Evolutionary conservation across 2,329 filamentous ascomycete genomes (phyloP).

Genomic region (Ophiostoma perfectum): DNA sequence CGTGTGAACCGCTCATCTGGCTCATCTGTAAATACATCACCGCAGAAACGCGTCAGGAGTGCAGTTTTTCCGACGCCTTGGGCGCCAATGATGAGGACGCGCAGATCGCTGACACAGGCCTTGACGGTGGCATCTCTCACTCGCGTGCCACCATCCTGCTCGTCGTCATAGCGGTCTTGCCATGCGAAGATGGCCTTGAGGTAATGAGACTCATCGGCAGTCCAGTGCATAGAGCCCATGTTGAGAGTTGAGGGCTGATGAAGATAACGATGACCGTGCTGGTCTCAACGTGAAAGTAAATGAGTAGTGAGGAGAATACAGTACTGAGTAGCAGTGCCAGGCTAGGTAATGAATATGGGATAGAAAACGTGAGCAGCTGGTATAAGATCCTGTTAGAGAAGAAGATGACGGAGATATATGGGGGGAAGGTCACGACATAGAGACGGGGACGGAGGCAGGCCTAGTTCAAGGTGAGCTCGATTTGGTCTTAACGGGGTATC

Average conservation of each 20-base stretch:
- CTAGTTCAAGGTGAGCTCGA: background rate
- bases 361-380: background rate
- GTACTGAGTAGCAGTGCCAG: no score
- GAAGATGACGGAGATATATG: constrained; percentile 15
- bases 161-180: constrained; percentile 33
- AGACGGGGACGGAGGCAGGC: background rate
- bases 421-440: background rate
- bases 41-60: background rate
- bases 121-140: background rate
- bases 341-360: background rate
- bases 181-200: constrained; percentile 38
- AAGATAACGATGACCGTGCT: background rate
- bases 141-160: background rate
- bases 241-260: background rate
- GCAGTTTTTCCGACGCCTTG: background rate
- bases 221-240: constrained; percentile 35
- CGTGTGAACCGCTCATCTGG: background rate
- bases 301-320: background rate
- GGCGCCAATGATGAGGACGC: background rate
- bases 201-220: constrained; percentile 39
- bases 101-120: background rate
- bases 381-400: no score
- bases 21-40: background rate
- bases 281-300: background rate
- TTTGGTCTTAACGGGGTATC: background rate